Percentiles rank a stretch among this genome's conserved stretches.
These are phyloP conservation scores for Juglanconis juglandina DNA, from an alignment of 2,329 filamentous ascomycete species.

Conservation along the genomic window DNA sequence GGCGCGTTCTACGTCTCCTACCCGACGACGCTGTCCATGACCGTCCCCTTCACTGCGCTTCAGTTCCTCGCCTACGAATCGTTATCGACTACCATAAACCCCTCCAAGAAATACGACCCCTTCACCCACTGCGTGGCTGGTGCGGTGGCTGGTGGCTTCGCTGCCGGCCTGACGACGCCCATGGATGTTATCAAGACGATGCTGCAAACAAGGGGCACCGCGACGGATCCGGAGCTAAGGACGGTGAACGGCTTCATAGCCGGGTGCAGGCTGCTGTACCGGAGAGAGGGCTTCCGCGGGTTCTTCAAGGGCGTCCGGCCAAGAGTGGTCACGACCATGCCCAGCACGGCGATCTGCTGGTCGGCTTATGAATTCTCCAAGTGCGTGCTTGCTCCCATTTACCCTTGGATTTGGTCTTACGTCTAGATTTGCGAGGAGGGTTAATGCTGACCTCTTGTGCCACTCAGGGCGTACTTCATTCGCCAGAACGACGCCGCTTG, in stretches of 20 bases:
- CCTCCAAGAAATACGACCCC: conserved; percentile 80
- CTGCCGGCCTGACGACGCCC: conserved; percentile 89
- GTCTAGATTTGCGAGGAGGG: not conserved
- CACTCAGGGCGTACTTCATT: conserved; percentile 57
- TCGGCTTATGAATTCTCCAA: conserved; percentile 69
- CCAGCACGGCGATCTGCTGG: conserved; percentile 99
- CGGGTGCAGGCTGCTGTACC: conserved; percentile 77
- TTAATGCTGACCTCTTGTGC: conserved; percentile 17
- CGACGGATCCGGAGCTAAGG: conserved; percentile 74
- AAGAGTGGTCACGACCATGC: conserved; percentile 92
- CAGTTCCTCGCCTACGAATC: conserved; percentile 99
- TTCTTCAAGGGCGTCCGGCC: conserved; percentile 94
- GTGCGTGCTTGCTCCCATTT: conserved; percentile 39
- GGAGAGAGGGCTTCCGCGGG: conserved; percentile 76
- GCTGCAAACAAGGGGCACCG: conserved; percentile 83
- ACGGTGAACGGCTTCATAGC: conserved; percentile 79
- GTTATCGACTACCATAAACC: conserved; percentile 90
- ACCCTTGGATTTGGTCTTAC: not conserved
- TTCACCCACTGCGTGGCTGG: conserved; percentile 91
- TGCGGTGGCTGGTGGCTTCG: conserved; percentile 87
- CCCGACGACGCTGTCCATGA: conserved; percentile 97
- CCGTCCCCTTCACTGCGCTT: conserved; percentile 92
- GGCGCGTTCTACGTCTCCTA: conserved; percentile 97
- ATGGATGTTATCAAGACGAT: conserved; percentile 98
- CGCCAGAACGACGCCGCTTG: conserved; percentile 45